These are phyloP conservation scores for Coniochaeta sp. DNA, from an alignment of 2,329 filamentous ascomycete species.

Conservation along the genomic window DNA sequence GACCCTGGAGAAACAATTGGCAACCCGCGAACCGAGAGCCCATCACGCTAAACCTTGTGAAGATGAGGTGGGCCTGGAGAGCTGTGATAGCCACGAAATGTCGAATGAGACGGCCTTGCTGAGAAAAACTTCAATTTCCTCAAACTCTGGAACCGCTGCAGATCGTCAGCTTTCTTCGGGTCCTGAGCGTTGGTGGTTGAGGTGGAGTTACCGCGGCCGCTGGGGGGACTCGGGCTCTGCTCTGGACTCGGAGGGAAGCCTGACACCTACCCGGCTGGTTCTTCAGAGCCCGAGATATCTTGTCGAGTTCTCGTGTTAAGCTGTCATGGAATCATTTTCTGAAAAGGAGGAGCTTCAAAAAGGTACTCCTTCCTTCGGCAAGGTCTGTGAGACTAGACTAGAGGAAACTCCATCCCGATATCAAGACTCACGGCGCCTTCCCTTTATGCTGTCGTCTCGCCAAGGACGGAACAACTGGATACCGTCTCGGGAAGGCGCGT, in stretches of 20 bases:
- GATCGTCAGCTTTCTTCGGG: conserved; percentile 3
- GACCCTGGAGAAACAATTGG: neutral
- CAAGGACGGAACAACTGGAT: neutral
- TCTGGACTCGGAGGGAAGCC: no score
- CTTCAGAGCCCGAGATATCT: no score
- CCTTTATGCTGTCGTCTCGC: neutral
- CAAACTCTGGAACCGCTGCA: neutral
- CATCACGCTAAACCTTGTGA: neutral
- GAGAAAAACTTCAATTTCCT: neutral
- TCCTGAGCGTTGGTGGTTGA: neutral
- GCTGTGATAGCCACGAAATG: neutral
- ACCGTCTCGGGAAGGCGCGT: neutral
- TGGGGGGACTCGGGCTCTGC: neutral
- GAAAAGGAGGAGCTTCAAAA: no score
- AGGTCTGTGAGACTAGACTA: no score
- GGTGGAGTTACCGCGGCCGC: neutral
- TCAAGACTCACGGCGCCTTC: no score
- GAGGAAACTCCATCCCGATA: no score
- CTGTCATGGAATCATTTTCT: no score
- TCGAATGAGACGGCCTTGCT: neutral
- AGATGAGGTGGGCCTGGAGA: neutral
- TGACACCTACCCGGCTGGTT: no score
- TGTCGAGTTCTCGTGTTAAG: no score
- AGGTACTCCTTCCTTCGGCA: no score
- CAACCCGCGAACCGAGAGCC: conserved; percentile 1